Evolutionary conservation across 2,329 filamentous ascomycete genomes (phyloP).

Genomic region (Claviceps pazoutovae): DNA sequence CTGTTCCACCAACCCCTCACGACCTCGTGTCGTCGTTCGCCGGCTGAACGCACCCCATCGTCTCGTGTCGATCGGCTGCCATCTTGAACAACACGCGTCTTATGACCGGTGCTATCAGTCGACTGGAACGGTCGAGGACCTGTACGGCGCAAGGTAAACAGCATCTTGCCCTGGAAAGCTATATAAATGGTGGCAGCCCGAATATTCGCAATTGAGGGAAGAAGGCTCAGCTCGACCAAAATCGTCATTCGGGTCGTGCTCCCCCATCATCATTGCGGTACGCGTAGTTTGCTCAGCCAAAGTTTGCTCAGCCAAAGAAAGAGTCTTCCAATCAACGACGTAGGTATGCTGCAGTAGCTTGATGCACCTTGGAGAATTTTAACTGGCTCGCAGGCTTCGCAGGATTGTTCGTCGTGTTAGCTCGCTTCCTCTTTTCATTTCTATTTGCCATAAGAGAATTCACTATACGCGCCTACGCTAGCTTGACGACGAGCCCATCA

Average conservation of each 20-base stretch:
- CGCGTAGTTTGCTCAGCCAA: not conserved
- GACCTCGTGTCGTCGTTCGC: not conserved
- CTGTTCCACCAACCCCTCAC: not conserved
- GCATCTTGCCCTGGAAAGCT: not conserved
- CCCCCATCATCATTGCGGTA: not conserved
- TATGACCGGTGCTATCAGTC: not conserved
- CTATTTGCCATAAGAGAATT: not conserved
- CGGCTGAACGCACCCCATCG: no score
- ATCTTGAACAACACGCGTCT: not conserved
- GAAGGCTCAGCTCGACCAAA: not conserved
- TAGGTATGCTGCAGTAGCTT: constrained; percentile 8
- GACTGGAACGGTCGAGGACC: not conserved
- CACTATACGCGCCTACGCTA: not conserved
- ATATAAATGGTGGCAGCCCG: constrained; percentile 5
- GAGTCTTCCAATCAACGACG: constrained; percentile 8
- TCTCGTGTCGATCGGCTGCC: not conserved
- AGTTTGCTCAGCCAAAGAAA: not conserved
- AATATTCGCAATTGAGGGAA: not conserved
- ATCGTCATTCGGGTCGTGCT: not conserved
- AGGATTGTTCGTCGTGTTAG: constrained; percentile 6
- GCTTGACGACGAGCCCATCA: constrained; percentile 2
- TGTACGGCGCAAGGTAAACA: not conserved
- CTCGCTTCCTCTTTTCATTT: not conserved
- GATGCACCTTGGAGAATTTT: constrained; percentile 12
- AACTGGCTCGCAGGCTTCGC: constrained; percentile 10